Evolutionary conservation across 2,329 filamentous ascomycete species (phyloP).

Genomic region (Moelleriella libera): DNA sequence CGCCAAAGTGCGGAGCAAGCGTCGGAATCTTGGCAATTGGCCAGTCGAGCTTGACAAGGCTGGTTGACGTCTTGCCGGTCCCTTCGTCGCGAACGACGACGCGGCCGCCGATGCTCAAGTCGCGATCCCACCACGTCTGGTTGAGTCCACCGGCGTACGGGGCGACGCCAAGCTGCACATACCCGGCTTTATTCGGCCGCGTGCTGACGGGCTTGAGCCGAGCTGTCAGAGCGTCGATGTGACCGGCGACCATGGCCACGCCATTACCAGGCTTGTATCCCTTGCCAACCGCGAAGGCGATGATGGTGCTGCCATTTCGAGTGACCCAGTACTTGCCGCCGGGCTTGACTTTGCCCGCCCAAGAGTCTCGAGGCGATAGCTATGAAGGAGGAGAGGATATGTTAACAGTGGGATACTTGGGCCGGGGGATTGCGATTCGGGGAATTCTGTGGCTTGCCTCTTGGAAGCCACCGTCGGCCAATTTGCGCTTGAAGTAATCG

Average conservation of each 20-base stretch:
- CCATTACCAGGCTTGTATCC: constrained; percentile 77
- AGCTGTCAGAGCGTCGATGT: constrained; percentile 84
- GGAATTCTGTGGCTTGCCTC: constrained; percentile 29
- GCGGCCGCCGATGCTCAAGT: constrained; percentile 78
- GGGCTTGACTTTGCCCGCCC: constrained; percentile 55
- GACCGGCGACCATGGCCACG: constrained; percentile 75
- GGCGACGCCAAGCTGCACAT: constrained; percentile 77
- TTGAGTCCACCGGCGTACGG: constrained; percentile 84
- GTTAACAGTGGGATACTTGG: neutral
- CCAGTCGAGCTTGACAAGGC: constrained; percentile 85
- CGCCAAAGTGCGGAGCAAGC: constrained; percentile 85
- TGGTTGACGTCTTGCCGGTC: constrained; percentile 62
- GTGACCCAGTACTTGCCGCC: constrained; percentile 84
- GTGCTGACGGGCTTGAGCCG: constrained; percentile 83
- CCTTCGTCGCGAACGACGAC: constrained; percentile 66
- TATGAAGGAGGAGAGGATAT: constrained; percentile 13
- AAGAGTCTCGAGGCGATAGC: constrained; percentile 67
- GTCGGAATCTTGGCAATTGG: constrained; percentile 88
- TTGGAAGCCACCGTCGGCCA: constrained; percentile 58
- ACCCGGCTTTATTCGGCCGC: constrained; percentile 74
- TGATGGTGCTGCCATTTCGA: constrained; percentile 73
- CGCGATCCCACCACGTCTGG: constrained; percentile 92
- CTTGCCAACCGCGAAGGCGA: constrained; percentile 72
- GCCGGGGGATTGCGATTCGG: neutral
- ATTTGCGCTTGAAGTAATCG: constrained; percentile 58